Percentiles rank a stretch among this genome's conserved stretches.
Conservation (phyloP, 768 basidiomycete species). For the Tricholoma sp. region DNA sequence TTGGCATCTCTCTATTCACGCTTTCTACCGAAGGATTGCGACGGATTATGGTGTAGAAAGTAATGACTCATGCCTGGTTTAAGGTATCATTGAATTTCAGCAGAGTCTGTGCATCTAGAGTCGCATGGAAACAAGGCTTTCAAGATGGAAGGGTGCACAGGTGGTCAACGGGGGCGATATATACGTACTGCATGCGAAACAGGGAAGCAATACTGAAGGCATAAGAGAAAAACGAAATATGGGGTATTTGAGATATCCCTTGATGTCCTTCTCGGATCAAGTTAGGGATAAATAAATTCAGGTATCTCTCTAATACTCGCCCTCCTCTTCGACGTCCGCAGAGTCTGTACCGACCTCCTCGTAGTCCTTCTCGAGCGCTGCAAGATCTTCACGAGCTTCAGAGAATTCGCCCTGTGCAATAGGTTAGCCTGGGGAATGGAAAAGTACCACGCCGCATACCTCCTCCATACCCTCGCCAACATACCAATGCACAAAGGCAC, state of each 20-base stretch:
- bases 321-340: constrained; percentile 63
- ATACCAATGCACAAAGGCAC: constrained; percentile 91
- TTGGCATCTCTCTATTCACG: too few relatives aligned
- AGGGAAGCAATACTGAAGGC: constrained; percentile 4
- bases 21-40: too few relatives aligned
- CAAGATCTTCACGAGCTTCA: constrained; percentile 96
- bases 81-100: not conserved
- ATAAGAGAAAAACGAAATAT: constrained; percentile 7
- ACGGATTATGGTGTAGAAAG: too few relatives aligned
- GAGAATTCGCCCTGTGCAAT: constrained; percentile 81
- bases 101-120: not conserved
- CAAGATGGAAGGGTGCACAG: not conserved
- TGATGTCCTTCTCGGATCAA: constrained; percentile 6
- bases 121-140: constrained; percentile 3
- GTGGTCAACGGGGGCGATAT: constrained; percentile 5
- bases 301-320: constrained; percentile 43
- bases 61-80: too few relatives aligned
- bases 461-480: constrained; percentile 99
- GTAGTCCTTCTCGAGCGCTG: constrained; percentile 94
- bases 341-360: constrained; percentile 85
- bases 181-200: constrained; percentile 6
- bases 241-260: constrained; percentile 16
- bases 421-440: not conserved
- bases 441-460: constrained; percentile 26
- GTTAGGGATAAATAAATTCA: constrained; percentile 10